Conservation (phyloP, 345 rosid species). For the Salix dunnii region DNA sequence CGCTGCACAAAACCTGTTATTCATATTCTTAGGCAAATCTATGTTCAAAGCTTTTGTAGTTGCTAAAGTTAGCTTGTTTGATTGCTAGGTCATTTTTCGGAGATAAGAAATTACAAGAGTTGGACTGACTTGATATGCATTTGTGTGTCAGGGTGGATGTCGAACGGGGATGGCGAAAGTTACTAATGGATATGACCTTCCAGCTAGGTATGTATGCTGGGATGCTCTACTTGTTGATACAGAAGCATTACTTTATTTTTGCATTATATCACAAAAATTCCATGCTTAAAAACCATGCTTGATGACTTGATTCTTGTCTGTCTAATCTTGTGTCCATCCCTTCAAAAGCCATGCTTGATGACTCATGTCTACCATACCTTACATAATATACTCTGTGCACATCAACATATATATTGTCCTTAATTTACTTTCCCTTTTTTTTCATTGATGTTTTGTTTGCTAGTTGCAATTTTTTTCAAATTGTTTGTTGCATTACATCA, state of each 20-base stretch:
- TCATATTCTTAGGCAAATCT: neutral
- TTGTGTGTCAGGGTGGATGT: conserved; percentile 81
- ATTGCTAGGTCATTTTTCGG: neutral
- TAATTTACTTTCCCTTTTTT: neutral
- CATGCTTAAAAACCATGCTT: no score
- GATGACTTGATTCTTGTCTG: neutral
- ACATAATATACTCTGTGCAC: neutral
- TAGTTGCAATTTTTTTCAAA: neutral
- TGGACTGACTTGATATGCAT: conserved; percentile 10
- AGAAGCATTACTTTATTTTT: neutral
- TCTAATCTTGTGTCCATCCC: neutral
- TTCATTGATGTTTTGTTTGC: neutral
- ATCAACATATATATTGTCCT: neutral
- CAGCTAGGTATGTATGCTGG: conserved; percentile 65
- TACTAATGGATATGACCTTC: conserved; percentile 94
- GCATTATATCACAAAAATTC: neutral
- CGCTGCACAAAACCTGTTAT: neutral
- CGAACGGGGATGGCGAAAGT: conserved; percentile 97
- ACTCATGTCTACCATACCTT: neutral
- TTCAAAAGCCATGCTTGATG: neutral
- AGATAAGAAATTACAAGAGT: conserved; percentile 6
- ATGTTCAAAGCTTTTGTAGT: neutral
- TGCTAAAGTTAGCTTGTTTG: neutral
- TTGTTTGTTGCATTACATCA: neutral
- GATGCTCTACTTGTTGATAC: conserved; percentile 4